These are phyloP conservation scores for Fusarium albosuccineum DNA, from an alignment of 2,329 filamentous ascomycete genomes.

Conservation along the genomic window DNA sequence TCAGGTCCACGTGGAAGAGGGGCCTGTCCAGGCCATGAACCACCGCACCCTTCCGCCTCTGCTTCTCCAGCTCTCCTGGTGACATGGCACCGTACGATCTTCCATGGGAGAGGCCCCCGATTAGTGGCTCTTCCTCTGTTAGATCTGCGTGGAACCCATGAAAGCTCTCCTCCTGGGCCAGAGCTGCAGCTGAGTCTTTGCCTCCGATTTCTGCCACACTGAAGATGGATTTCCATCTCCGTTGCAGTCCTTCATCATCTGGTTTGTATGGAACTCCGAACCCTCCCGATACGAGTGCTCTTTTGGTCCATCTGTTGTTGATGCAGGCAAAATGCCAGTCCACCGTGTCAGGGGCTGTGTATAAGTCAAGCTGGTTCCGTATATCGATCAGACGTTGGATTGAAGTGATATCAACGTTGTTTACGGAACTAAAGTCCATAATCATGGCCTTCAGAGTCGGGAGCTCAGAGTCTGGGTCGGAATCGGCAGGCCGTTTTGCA, in stretches of 20 bases:
- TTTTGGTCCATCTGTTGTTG: slow-evolving; percentile 91
- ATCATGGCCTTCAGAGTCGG: slow-evolving; percentile 90
- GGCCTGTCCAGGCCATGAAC: slow-evolving; percentile 91
- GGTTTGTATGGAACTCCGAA: slow-evolving; percentile 83
- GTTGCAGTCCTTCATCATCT: slow-evolving; percentile 58
- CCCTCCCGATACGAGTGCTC: slow-evolving; percentile 85
- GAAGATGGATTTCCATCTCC: slow-evolving; percentile 95
- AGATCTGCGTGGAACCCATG: slow-evolving; percentile 49
- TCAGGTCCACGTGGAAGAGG: slow-evolving; percentile 94
- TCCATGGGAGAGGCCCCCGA: slow-evolving; percentile 16
- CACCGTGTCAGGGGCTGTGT: slow-evolving; percentile 82
- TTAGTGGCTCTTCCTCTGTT: slow-evolving; percentile 55
- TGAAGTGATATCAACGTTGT: slow-evolving; percentile 93
- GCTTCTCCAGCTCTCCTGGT: slow-evolving; percentile 49
- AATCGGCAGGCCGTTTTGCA: slow-evolving; percentile 57
- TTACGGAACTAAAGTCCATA: slow-evolving; percentile 92
- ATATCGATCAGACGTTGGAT: slow-evolving; percentile 94
- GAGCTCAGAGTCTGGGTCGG: slow-evolving; percentile 58
- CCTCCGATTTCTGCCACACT: slow-evolving; percentile 89
- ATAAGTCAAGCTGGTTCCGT: slow-evolving; percentile 91
- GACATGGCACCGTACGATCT: slow-evolving; percentile 36
- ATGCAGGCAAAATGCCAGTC: slow-evolving; percentile 98
- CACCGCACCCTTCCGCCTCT: slow-evolving; percentile 68
- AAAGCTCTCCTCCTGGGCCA: slow-evolving; percentile 74
- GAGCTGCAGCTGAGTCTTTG: slow-evolving; percentile 74